Evolutionary conservation across 768 basidiomycete genomes (phyloP).

Genomic region (Psilocybe sp.): DNA sequence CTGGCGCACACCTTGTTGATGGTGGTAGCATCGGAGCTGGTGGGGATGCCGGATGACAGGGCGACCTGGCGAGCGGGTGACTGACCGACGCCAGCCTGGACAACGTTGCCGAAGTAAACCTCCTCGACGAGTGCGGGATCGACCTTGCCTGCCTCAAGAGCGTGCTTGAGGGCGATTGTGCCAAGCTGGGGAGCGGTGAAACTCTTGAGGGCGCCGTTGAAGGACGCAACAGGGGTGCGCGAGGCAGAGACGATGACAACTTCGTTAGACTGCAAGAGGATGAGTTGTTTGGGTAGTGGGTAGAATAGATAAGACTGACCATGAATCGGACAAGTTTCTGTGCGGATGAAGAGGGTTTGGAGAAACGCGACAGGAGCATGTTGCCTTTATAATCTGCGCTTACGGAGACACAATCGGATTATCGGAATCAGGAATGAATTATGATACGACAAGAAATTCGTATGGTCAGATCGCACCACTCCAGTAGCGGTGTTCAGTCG

Average conservation of each 20-base stretch:
- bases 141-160: conserved; percentile 76
- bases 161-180: conserved; percentile 84
- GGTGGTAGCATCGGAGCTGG: conserved; percentile 92
- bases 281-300: neutral
- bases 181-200: conserved; percentile 93
- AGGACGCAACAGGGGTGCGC: conserved; percentile 90
- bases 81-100: conserved; percentile 97
- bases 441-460: conserved; percentile 39
- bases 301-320: conserved; percentile 32
- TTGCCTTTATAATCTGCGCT: conserved; percentile 23
- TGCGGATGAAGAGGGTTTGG: conserved; percentile 32
- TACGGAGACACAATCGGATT: conserved; percentile 25
- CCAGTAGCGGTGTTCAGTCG: conserved; percentile 1
- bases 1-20: conserved; percentile 99
- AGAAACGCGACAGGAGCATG: conserved; percentile 46
- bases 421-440: conserved; percentile 12
- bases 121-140: conserved; percentile 87
- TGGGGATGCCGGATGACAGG: conserved; percentile 80
- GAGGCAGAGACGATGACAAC: conserved; percentile 92
- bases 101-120: conserved; percentile 95
- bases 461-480: conserved; percentile 18
- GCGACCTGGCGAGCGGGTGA: conserved; percentile 97
- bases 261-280: conserved; percentile 54
- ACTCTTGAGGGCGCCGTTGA: conserved; percentile 86
- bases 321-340: conserved; percentile 47